Conservation (phyloP, 2,329 filamentous ascomycete species). For the Akanthomyces uredinophilus region DNA sequence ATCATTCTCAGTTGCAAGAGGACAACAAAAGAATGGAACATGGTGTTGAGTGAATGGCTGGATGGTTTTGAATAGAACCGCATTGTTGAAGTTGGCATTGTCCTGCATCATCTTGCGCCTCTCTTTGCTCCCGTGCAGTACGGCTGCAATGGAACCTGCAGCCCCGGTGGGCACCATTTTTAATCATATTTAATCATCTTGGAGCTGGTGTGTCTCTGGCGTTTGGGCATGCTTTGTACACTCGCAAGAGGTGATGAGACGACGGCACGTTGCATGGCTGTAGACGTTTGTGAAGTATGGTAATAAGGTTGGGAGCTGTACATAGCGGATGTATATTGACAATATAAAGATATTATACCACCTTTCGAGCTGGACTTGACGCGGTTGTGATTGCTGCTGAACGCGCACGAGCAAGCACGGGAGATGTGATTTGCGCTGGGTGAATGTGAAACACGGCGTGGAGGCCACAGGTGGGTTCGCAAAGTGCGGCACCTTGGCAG, state of each 20-base stretch:
- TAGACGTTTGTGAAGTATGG: background rate
- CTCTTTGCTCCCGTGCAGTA: background rate
- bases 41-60: background rate
- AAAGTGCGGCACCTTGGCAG: background rate
- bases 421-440: constrained; percentile 1
- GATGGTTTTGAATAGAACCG: constrained; percentile 14
- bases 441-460: constrained; percentile 3
- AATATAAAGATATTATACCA: background rate
- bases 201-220: background rate
- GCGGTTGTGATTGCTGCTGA: background rate
- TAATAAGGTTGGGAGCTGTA: constrained; percentile 7
- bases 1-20: background rate
- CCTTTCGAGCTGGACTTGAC: background rate
- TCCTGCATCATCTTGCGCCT: background rate
- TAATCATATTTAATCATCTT: constrained; percentile 10
- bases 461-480: background rate
- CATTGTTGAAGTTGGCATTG: background rate
- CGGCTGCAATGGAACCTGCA: background rate
- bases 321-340: background rate
- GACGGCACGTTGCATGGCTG: background rate
- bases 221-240: background rate
- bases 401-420: too few species aligned
- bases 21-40: background rate
- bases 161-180: background rate
- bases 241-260: background rate